Evolutionary conservation across 345 rosid genomes (phyloP).

Genomic region (Eucalyptus fibrosa): DNA sequence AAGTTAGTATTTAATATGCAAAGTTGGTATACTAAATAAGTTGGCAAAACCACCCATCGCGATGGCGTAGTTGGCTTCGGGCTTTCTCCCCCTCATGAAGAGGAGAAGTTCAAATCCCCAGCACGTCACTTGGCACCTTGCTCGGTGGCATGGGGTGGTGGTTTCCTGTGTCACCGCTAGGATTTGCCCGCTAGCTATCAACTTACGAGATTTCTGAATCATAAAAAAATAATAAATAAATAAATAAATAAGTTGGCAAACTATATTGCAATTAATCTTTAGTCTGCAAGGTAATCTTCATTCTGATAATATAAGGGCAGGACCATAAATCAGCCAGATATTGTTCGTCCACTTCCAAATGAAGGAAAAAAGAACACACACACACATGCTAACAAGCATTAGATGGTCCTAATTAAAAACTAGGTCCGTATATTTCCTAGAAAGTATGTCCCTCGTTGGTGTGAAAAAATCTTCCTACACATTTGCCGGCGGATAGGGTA

Average conservation of each 20-base stretch:
- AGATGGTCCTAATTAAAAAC: background rate
- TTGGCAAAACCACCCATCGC: background rate
- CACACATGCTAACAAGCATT: background rate
- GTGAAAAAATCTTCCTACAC: background rate
- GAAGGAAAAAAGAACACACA: background rate
- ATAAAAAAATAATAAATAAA: too few species aligned
- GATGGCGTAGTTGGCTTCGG: too few species aligned
- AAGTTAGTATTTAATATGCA: background rate
- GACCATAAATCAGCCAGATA: background rate
- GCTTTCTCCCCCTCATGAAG: too few species aligned
- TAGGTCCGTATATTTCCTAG: background rate
- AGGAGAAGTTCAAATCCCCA: too few species aligned
- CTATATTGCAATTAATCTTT: background rate
- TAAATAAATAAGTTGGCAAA: background rate
- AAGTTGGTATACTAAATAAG: background rate
- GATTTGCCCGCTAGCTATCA: rapidly evolving
- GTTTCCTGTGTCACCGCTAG: too few species aligned
- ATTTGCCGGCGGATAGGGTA: rapidly evolving
- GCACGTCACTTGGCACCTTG: too few species aligned
- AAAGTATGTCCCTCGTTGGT: rapidly evolving
- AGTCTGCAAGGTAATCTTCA: background rate
- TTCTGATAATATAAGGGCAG: background rate
- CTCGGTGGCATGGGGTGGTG: too few species aligned
- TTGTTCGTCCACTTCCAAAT: background rate
- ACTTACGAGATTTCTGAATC: rapidly evolving